These are phyloP conservation scores for Triticum turgidum DNA, from an alignment of 176 grass and related monocot species.

Conservation along the genomic window DNA sequence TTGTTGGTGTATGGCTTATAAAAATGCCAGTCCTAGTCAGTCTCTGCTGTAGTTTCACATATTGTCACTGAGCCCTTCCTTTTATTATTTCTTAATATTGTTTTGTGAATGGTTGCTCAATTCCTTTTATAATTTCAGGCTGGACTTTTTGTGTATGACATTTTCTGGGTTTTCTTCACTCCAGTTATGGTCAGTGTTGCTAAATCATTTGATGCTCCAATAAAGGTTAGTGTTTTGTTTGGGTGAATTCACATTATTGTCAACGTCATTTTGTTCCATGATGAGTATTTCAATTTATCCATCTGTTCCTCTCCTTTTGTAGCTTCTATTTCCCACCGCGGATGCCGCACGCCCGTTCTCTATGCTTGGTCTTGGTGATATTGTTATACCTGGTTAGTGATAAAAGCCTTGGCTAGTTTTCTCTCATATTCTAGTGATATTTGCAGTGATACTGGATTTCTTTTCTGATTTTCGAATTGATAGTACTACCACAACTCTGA, in stretches of 20 bases:
- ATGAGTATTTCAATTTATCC: constrained; percentile 5
- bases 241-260: not conserved
- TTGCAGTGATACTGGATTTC: not conserved
- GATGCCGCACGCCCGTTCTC: constrained; percentile 83
- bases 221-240: constrained; percentile 64
- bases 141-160: constrained; percentile 91
- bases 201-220: constrained; percentile 98
- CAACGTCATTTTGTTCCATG: not conserved
- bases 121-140: constrained; percentile 41
- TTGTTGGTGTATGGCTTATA: constrained; percentile 2
- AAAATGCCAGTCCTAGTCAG: constrained; percentile 9
- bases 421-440: not conserved
- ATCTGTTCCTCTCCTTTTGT: not conserved
- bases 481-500: not conserved
- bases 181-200: constrained; percentile 99
- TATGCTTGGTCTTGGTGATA: constrained; percentile 99
- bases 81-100: not conserved
- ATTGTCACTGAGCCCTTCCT: not conserved
- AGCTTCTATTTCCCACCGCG: constrained; percentile 91
- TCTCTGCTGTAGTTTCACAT: constrained; percentile 20
- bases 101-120: not conserved
- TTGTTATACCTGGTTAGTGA: constrained; percentile 86
- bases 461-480: not conserved
- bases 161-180: constrained; percentile 99
- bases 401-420: not conserved